phyloP scores from a whole-genome alignment of 306 rosid genomes.

The Vigna hirtella region DNA sequence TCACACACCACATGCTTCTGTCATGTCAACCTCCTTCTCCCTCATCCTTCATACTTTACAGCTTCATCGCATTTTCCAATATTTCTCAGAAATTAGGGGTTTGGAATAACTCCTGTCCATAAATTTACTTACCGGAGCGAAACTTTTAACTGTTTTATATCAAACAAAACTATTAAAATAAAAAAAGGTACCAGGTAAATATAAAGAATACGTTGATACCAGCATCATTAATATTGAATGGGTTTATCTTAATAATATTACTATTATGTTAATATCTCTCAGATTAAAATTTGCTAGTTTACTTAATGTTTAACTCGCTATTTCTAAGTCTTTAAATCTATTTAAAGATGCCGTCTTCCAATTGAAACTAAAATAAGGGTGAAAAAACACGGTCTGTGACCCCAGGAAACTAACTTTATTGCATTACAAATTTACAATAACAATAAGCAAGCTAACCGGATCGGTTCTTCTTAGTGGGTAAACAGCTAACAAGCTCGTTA shows the following conservation, averaged over 20 bases:
- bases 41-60: slow-evolving; percentile 11
- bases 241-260: too few species aligned
- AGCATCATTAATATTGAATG: too few species aligned
- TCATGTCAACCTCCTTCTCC: neutral
- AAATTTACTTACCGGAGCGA: too few species aligned
- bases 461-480: neutral
- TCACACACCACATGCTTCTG: neutral
- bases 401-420: neutral
- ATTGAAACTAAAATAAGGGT: neutral
- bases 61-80: neutral
- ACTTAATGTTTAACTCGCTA: too few species aligned
- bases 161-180: too few species aligned
- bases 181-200: too few species aligned
- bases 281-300: too few species aligned
- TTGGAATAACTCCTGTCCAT: neutral
- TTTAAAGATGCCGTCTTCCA: neutral
- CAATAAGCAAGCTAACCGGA: neutral
- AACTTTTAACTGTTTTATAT: too few species aligned
- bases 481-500: neutral
- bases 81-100: neutral
- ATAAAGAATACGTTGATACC: too few species aligned
- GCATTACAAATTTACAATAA: neutral
- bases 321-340: too few species aligned
- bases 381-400: neutral
- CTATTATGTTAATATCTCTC: too few species aligned